Conservation (phyloP, 1,139 yeast species). For the Candida labiduridarum region DNA sequence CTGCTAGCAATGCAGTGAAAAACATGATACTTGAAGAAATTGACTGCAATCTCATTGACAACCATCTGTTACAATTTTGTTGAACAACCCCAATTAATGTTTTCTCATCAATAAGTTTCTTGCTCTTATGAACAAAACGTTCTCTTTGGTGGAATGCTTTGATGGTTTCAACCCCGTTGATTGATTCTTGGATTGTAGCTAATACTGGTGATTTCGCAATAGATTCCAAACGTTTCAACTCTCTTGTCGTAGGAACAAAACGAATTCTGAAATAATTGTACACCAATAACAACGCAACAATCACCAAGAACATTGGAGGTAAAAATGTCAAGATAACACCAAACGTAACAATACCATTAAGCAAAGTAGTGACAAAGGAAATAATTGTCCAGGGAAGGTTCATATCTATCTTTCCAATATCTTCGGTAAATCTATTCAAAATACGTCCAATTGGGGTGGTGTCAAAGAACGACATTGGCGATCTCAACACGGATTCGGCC, state of each 20-base stretch:
- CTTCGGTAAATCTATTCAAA: slow-evolving; percentile 43
- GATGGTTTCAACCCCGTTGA: slow-evolving; percentile 62
- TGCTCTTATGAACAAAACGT: slow-evolving; percentile 57
- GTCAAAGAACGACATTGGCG: slow-evolving; percentile 49
- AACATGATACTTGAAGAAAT: slow-evolving; percentile 32
- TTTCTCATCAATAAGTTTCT: slow-evolving; percentile 57
- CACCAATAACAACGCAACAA: slow-evolving; percentile 26
- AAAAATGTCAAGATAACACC: slow-evolving; percentile 42
- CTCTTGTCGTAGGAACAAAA: slow-evolving; percentile 36
- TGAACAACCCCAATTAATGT: slow-evolving; percentile 46
- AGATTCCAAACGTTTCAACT: slow-evolving; percentile 33
- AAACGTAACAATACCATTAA: slow-evolving; percentile 30
- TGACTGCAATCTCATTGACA: slow-evolving; percentile 34
- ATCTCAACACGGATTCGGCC: slow-evolving; percentile 39
- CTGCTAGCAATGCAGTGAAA: slow-evolving; percentile 26
- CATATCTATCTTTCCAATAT: slow-evolving; percentile 36
- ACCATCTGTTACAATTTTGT: slow-evolving; percentile 36
- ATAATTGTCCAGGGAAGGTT: slow-evolving; percentile 36
- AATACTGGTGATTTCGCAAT: slow-evolving; percentile 55
- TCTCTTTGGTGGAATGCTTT: slow-evolving; percentile 55
- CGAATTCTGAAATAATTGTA: slow-evolving; percentile 30
- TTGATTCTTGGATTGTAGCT: slow-evolving; percentile 64
- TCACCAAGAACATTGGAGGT: slow-evolving; percentile 23
- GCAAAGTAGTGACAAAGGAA: slow-evolving; percentile 24
- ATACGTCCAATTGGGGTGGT: slow-evolving; percentile 48